Conservation (phyloP, 2,329 filamentous ascomycete species). For the Hypoxylon rubiginosum region DNA sequence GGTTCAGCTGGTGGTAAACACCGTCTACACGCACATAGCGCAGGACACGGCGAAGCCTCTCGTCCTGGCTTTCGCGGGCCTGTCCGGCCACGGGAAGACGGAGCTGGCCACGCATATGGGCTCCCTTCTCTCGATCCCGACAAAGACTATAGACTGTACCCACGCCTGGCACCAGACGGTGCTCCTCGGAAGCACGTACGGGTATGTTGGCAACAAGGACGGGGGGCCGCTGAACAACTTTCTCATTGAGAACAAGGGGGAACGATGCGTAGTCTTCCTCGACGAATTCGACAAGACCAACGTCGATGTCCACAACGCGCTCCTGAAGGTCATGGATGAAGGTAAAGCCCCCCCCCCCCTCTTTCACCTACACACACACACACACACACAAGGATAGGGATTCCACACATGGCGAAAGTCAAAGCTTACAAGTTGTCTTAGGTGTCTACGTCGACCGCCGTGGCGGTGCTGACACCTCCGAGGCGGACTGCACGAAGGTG, state of each 20-base stretch:
- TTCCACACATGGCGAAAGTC: neutral
- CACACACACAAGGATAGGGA: too few species aligned
- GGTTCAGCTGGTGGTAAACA: neutral
- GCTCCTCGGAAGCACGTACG: constrained; percentile 4
- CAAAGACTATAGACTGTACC: constrained; percentile 2
- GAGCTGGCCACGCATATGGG: constrained; percentile 13
- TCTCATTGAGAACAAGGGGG: constrained; percentile 11
- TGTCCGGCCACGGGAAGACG: constrained; percentile 13
- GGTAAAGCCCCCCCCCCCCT: neutral
- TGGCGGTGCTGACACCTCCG: neutral
- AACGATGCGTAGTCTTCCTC: constrained; percentile 9
- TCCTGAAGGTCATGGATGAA: constrained; percentile 19
- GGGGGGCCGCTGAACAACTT: constrained; percentile 11
- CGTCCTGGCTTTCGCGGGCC: constrained; percentile 9
- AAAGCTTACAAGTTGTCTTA: constrained; percentile 4
- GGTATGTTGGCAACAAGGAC: neutral
- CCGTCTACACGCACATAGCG: constrained; percentile 12
- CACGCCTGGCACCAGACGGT: neutral
- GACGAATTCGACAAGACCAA: constrained; percentile 20
- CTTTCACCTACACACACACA: too few species aligned
- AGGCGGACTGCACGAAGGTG: constrained; percentile 5
- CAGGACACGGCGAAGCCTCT: constrained; percentile 6
- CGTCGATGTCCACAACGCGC: neutral
- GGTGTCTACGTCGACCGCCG: constrained; percentile 12
- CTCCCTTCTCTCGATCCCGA: constrained; percentile 10